Evolutionary conservation across 306 rosid species (phyloP).

Genomic region (Quercus glauca): DNA sequence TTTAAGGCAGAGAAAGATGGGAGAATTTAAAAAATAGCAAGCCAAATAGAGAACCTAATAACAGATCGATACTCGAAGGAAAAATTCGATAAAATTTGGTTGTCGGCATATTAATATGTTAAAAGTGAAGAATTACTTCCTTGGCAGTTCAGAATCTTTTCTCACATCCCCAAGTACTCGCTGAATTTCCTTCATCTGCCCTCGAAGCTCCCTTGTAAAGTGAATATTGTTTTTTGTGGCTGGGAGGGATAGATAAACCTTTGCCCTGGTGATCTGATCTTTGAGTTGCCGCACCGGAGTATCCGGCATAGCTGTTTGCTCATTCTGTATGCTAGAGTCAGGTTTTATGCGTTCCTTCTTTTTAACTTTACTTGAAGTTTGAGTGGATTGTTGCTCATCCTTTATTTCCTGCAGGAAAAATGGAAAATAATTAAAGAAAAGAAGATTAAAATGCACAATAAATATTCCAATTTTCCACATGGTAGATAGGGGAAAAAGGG

Average conservation of each 20-base stretch:
- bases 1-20: slow-evolving; percentile 16
- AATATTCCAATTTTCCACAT: background rate
- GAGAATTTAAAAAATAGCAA: slow-evolving; percentile 4
- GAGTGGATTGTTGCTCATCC: slow-evolving; percentile 16
- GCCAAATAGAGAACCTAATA: slow-evolving; percentile 1
- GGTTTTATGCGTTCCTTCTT: slow-evolving; percentile 30
- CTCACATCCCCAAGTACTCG: slow-evolving; percentile 77
- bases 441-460: background rate
- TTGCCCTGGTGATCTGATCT: slow-evolving; percentile 87
- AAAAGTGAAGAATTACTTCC: slow-evolving; percentile 48
- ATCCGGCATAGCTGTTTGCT: slow-evolving; percentile 41
- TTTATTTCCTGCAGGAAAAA: background rate
- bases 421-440: background rate
- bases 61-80: slow-evolving; percentile 6
- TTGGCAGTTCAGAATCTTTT: slow-evolving; percentile 86
- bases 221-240: slow-evolving; percentile 70
- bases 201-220: slow-evolving; percentile 79
- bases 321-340: slow-evolving; percentile 33
- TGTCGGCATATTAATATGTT: slow-evolving; percentile 1
- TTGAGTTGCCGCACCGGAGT: slow-evolving; percentile 58
- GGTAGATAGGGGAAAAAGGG: no score
- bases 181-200: slow-evolving; percentile 67
- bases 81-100: slow-evolving; percentile 8
- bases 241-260: slow-evolving; percentile 77
- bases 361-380: slow-evolving; percentile 34